A percentile compares a stretch with the other conserved stretches of the same genome.
Evolutionary conservation across 2,329 filamentous ascomycete species (phyloP).

Genomic region (Tolypocladium tropicale): DNA sequence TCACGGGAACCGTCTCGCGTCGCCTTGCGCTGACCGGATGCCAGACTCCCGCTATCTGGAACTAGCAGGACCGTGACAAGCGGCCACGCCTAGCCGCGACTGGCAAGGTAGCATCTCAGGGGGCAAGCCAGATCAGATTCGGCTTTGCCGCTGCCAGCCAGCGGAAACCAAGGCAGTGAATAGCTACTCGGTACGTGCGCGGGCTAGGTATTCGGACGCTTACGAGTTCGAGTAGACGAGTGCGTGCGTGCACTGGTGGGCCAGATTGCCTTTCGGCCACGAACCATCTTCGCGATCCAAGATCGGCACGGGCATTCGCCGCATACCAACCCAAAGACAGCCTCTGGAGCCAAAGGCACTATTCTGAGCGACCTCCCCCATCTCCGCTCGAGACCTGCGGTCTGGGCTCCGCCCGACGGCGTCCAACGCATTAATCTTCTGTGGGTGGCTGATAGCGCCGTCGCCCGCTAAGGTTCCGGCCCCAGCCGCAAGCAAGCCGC

Average conservation of each 20-base stretch:
- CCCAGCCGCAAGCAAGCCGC: background rate
- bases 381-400: background rate
- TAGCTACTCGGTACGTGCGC: no score
- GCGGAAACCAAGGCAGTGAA: background rate
- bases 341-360: background rate
- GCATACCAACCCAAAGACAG: background rate
- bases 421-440: background rate
- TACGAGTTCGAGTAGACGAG: no score
- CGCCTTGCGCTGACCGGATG: background rate
- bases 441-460: background rate
- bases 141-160: background rate
- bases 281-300: background rate
- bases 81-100: background rate
- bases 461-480: background rate
- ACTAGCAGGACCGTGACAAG: background rate
- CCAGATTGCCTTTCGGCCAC: background rate
- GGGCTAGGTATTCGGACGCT: no score
- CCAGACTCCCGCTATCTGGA: background rate
- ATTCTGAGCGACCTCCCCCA: background rate
- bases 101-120: background rate
- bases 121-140: background rate
- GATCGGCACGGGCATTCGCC: background rate
- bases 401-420: background rate
- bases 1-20: background rate
- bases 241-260: background rate